Percentiles rank a stretch among this genome's conserved stretches.
Evolutionary conservation across 2,329 filamentous ascomycete genomes (phyloP).

Genomic region (Stemphylium beticola): DNA sequence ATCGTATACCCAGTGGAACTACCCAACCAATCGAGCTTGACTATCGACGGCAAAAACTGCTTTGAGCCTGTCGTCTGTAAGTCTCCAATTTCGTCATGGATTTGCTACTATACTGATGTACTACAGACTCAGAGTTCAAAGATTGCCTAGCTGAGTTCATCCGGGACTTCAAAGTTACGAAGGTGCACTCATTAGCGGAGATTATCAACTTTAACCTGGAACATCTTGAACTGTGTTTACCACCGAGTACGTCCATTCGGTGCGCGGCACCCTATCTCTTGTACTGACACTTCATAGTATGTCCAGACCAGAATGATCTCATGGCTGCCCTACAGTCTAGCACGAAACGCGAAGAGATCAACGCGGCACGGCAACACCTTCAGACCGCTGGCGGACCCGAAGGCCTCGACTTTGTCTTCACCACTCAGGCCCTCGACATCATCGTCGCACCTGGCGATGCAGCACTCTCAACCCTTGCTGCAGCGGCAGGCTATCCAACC

Average conservation of each 20-base stretch:
- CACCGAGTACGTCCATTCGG: constrained; percentile 30
- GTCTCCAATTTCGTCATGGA: constrained; percentile 6
- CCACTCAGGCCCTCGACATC: constrained; percentile 38
- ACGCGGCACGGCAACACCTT: constrained; percentile 36
- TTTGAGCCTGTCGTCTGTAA: constrained; percentile 48
- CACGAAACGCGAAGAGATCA: constrained; percentile 32
- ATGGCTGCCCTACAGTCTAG: constrained; percentile 39
- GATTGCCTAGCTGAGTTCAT: constrained; percentile 44
- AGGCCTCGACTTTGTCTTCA: constrained; percentile 43
- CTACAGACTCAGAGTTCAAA: constrained; percentile 44
- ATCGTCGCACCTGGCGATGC: constrained; percentile 45
- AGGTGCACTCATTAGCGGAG: constrained; percentile 46
- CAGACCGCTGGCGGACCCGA: constrained; percentile 38
- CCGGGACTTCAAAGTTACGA: constrained; percentile 42
- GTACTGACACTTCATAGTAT: constrained; percentile 23
- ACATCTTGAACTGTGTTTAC: constrained; percentile 44
- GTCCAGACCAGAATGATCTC: constrained; percentile 45
- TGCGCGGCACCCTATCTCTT: background rate
- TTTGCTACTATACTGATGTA: constrained; percentile 4
- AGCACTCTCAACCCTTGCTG: constrained; percentile 43
- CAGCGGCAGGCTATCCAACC: constrained; percentile 46
- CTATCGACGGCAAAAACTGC: constrained; percentile 40
- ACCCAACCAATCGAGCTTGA: constrained; percentile 38
- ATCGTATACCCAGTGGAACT: constrained; percentile 45
- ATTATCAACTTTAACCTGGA: constrained; percentile 49